A percentile compares a stretch with the other conserved stretches of the same genome.
Evolutionary conservation across 176 grass and related monocot genomes (phyloP).

Genomic region (Urochloa ruziziensis): DNA sequence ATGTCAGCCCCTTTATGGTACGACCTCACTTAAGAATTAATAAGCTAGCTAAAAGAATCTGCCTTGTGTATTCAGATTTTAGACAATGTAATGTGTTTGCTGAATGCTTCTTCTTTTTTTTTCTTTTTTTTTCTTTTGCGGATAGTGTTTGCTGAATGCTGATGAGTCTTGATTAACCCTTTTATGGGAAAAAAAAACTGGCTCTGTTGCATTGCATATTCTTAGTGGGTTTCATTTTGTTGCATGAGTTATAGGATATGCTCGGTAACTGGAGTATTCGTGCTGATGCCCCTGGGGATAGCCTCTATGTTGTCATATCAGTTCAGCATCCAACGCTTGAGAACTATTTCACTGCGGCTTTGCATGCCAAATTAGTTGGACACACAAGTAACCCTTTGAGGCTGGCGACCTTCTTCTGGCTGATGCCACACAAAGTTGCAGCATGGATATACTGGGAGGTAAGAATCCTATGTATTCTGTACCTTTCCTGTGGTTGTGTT

Average conservation of each 20-base stretch:
- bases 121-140: too few relatives aligned
- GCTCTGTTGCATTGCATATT: too few relatives aligned
- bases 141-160: too few relatives aligned
- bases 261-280: constrained; percentile 74
- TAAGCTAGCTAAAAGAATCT: not conserved
- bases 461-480: not conserved
- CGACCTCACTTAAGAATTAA: not conserved
- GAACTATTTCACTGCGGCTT: constrained; percentile 79
- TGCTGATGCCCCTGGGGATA: constrained; percentile 58
- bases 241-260: constrained; percentile 71
- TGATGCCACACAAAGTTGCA: constrained; percentile 94
- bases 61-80: not conserved
- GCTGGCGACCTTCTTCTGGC: constrained; percentile 77
- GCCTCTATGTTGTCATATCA: constrained; percentile 71
- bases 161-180: too few relatives aligned
- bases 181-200: too few relatives aligned
- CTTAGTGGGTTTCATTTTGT: constrained; percentile 25
- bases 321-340: constrained; percentile 82
- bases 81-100: not conserved
- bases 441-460: constrained; percentile 97
- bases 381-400: constrained; percentile 41
- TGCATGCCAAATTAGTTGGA: constrained; percentile 59
- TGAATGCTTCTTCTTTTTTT: too few relatives aligned
- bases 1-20: constrained; percentile 98
- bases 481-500: not conserved